Evolutionary conservation across 169 alveolate species (phyloP).

Genomic region (Plasmodium sp.): DNA sequence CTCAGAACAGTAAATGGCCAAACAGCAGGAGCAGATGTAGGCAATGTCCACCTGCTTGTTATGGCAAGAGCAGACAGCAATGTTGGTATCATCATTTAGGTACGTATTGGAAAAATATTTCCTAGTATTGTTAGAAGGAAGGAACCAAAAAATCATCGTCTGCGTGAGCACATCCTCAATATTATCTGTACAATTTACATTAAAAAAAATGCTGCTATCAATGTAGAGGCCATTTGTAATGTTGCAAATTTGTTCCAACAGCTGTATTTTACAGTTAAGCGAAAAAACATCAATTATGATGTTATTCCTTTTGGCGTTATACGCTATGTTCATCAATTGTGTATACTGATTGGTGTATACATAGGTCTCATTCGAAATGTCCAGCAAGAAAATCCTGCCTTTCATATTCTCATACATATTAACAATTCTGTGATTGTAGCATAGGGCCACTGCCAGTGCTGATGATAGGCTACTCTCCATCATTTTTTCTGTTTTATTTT

Average conservation of each 20-base stretch:
- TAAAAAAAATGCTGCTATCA: constrained; percentile 53
- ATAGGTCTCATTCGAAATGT: constrained; percentile 36
- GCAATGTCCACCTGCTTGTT: constrained; percentile 88
- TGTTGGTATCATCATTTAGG: constrained; percentile 84
- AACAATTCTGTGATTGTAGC: constrained; percentile 54
- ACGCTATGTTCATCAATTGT: constrained; percentile 71
- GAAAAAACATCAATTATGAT: constrained; percentile 71
- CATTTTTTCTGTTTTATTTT: constrained; percentile 11
- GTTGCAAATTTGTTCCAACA: constrained; percentile 73
- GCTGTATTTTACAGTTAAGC: constrained; percentile 30
- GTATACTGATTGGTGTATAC: constrained; percentile 69
- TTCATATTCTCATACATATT: constrained; percentile 60
- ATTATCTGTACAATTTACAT: constrained; percentile 25
- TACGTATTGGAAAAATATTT: constrained; percentile 84
- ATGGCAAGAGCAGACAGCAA: constrained; percentile 90
- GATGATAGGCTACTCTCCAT: constrained; percentile 61
- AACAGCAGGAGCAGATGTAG: constrained; percentile 89
- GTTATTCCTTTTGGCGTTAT: constrained; percentile 68
- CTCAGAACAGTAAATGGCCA: constrained; percentile 83
- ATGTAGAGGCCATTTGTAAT: constrained; percentile 62
- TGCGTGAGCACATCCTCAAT: constrained; percentile 70
- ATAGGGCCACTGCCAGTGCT: constrained; percentile 45
- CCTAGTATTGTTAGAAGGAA: constrained; percentile 84
- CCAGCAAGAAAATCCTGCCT: constrained; percentile 39
- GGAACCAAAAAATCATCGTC: constrained; percentile 82